These are phyloP conservation scores for Linaria vulgaris DNA, from an alignment of 257 asterid species.

Conservation along the genomic window DNA sequence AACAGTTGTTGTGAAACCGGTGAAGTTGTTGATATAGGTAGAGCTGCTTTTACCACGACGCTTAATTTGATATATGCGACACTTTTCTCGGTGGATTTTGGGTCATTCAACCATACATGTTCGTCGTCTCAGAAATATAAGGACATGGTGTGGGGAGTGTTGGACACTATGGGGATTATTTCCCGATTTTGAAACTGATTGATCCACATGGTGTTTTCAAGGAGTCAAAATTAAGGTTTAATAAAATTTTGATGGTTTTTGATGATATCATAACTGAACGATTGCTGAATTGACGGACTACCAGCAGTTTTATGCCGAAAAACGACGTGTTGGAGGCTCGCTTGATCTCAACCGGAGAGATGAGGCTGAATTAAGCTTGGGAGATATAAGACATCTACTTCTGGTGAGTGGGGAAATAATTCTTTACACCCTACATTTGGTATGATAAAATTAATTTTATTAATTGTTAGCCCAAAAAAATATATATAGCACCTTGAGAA, in stretches of 20 bases:
- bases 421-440: too few species aligned
- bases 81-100: neutral
- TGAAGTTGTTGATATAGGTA: conserved; percentile 14
- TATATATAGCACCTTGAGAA: too few species aligned
- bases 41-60: conserved; percentile 21
- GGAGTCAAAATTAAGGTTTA: neutral
- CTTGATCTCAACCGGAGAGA: neutral
- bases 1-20: neutral
- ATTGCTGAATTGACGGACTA: neutral
- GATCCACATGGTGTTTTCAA: neutral
- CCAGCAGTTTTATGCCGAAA: neutral
- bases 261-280: too few species aligned
- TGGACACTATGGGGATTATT: neutral
- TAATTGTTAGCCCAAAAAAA: too few species aligned
- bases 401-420: neutral
- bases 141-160: neutral
- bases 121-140: neutral
- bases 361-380: neutral
- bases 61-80: neutral
- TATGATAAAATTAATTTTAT: too few species aligned
- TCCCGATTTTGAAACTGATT: neutral
- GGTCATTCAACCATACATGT: neutral
- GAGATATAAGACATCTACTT: conserved; percentile 1
- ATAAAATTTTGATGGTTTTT: too few species aligned
- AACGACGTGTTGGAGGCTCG: conserved; percentile 11